Evolutionary conservation across 768 basidiomycete species (phyloP), one percentile per base, ranked within the genome.

Genomic region (Crassisporium funariophilum): DNA sequence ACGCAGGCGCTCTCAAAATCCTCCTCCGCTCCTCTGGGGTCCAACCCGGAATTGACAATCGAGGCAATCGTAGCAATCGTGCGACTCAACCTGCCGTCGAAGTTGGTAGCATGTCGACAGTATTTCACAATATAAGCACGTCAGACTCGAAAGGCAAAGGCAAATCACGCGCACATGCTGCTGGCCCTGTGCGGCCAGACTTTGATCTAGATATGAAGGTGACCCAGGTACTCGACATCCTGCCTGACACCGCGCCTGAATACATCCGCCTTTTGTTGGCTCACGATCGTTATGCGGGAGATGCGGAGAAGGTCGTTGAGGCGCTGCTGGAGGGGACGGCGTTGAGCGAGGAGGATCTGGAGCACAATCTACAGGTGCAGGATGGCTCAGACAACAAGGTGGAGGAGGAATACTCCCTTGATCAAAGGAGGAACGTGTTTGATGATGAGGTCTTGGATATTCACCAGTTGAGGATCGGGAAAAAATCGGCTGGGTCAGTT

Each of bases 301-400:
- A 76, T 24, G 71, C 81, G 1, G 88, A 90, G 54, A 71, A 71
- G 27, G 77, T 90, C 15, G 73, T 91, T 9, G 81, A 75, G 31
- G 86, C 86, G 0, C 62, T 94, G n/a, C 67, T 94, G 36, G 90
- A 91, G 46, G 87, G 85, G 1, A 84, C 79, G 0, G 82, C 86
- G 1, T 83, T 81, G 17, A 39, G 48, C 5, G 63, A 63, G 21
- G 66, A 63, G 7, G 67, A 64, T 4, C 44, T 68, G 15, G 51
- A 46, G 12, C 29, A 31, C 11, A 50, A 56, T 7, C 19, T 53
- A 21, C 19, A n/a, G n/a, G n/a, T n/a, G n/a, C n/a, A n/a, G n/a
- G n/a, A 20, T 41, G 50, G 42, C 6, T 33, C 15, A 7, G 45
- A 36, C n/a, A 36, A 43, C 20, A 22, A 40, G 13, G 34, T 38